phyloP scores from a whole-genome alignment of 805 yeast species.

The Suhomyces sp. region DNA sequence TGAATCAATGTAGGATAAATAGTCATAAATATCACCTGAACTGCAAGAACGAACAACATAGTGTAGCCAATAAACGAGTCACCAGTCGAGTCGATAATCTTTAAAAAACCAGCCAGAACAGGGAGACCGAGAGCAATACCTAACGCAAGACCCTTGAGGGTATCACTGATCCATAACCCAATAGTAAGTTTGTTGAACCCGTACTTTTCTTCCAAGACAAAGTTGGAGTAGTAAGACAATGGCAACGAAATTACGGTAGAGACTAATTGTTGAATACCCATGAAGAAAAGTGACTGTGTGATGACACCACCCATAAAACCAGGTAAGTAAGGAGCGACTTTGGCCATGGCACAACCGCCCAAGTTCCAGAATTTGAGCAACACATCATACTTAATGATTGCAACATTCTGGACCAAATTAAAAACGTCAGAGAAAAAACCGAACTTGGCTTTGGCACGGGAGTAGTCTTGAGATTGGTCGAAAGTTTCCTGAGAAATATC shows the following conservation, averaged over 20 bases:
- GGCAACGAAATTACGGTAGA: slow-evolving; percentile 63
- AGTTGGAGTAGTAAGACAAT: slow-evolving; percentile 67
- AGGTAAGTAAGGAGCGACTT: slow-evolving; percentile 42
- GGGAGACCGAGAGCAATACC: slow-evolving; percentile 66
- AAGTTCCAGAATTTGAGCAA: slow-evolving; percentile 37
- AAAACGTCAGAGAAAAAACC: slow-evolving; percentile 53
- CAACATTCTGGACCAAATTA: slow-evolving; percentile 53
- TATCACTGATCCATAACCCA: slow-evolving; percentile 69
- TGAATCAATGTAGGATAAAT: slow-evolving; percentile 81
- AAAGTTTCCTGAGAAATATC: slow-evolving; percentile 73
- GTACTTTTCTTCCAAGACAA: slow-evolving; percentile 85
- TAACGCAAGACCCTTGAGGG: slow-evolving; percentile 56
- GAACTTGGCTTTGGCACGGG: slow-evolving; percentile 74
- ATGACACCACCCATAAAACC: slow-evolving; percentile 52
- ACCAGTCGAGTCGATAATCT: slow-evolving; percentile 77
- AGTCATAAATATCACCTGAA: slow-evolving; percentile 73
- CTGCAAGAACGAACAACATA: slow-evolving; percentile 63
- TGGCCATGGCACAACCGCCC: slow-evolving; percentile 62
- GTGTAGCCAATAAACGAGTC: slow-evolving; percentile 78
- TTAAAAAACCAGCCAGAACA: slow-evolving; percentile 68
- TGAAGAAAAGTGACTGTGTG: slow-evolving; percentile 64
- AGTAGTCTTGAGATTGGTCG: slow-evolving; percentile 71
- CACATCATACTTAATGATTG: slow-evolving; percentile 56
- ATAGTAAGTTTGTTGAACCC: slow-evolving; percentile 90
- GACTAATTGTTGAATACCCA: slow-evolving; percentile 51